phyloP scores from a whole-genome alignment of 768 basidiomycete genomes.

The Leccinum obscurum region DNA sequence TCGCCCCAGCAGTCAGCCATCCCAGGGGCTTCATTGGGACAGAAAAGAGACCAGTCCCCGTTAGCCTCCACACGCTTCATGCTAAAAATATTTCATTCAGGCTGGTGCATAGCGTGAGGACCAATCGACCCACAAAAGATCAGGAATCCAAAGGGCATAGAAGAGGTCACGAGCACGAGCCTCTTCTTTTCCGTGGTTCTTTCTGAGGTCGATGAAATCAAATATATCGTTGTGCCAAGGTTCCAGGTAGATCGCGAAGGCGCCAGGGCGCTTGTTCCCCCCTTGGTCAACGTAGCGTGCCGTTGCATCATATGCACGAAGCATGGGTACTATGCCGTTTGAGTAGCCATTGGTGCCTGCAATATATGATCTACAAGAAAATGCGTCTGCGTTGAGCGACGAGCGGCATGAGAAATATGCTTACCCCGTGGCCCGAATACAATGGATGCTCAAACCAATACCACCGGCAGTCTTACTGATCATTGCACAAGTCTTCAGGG shows the following conservation, averaged over 20 bases:
- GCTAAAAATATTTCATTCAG: conserved; percentile 39
- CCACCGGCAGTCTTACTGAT: conserved; percentile 99
- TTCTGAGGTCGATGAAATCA: conserved; percentile 95
- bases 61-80: conserved; percentile 96
- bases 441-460: conserved; percentile 94
- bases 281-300: conserved; percentile 99
- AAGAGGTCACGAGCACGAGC: conserved; percentile 94
- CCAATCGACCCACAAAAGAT: conserved; percentile 74
- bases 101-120: neutral
- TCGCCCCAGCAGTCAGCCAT: conserved; percentile 86
- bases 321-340: conserved; percentile 99
- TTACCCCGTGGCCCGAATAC: conserved; percentile 93
- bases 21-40: conserved; percentile 93
- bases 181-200: conserved; percentile 99
- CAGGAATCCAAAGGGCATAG: conserved; percentile 97
- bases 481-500: conserved; percentile 96
- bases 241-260: conserved; percentile 97
- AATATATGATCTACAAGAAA: conserved; percentile 79
- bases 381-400: neutral
- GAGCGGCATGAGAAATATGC: conserved; percentile 21
- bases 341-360: conserved; percentile 99
- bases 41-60: conserved; percentile 94
- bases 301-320: conserved; percentile 95
- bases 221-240: conserved; percentile 99
- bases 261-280: conserved; percentile 98